These are phyloP conservation scores for Lentinula aciculospora DNA, from an alignment of 768 basidiomycete species.

Conservation along the genomic window DNA sequence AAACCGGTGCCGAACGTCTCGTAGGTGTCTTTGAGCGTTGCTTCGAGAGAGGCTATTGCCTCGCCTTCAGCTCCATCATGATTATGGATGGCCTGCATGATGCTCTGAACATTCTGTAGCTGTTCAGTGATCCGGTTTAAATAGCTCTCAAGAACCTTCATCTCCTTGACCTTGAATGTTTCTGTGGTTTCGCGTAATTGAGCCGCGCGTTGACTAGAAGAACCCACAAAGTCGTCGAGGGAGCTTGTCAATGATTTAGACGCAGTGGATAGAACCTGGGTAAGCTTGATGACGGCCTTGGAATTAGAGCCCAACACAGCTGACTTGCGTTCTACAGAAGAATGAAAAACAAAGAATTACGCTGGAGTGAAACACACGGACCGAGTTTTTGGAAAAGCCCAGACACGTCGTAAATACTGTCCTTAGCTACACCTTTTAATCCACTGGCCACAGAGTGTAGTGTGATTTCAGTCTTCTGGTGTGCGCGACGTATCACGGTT, in stretches of 20 bases:
- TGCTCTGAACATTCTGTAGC: constrained; percentile 45
- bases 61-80: constrained; percentile 52
- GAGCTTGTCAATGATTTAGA: constrained; percentile 48
- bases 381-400: constrained; percentile 82
- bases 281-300: constrained; percentile 56
- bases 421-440: constrained; percentile 58
- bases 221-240: constrained; percentile 57
- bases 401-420: constrained; percentile 64
- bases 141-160: constrained; percentile 43
- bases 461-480: constrained; percentile 65
- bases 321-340: constrained; percentile 63
- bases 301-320: constrained; percentile 59
- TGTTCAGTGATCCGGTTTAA: constrained; percentile 55
- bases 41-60: constrained; percentile 42
- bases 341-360: constrained; percentile 4
- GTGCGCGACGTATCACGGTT: constrained; percentile 67
- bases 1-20: constrained; percentile 48
- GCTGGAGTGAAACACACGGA: constrained; percentile 26
- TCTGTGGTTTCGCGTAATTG: constrained; percentile 54
- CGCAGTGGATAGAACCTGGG: constrained; percentile 50
- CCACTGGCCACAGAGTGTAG: constrained; percentile 70
- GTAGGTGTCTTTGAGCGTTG: constrained; percentile 45
- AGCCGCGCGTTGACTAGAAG: constrained; percentile 45
- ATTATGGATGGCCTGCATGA: constrained; percentile 47
- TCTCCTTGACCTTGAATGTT: constrained; percentile 49